phyloP scores from a whole-genome alignment of 345 rosid species.

The Anacardium occidentale region DNA sequence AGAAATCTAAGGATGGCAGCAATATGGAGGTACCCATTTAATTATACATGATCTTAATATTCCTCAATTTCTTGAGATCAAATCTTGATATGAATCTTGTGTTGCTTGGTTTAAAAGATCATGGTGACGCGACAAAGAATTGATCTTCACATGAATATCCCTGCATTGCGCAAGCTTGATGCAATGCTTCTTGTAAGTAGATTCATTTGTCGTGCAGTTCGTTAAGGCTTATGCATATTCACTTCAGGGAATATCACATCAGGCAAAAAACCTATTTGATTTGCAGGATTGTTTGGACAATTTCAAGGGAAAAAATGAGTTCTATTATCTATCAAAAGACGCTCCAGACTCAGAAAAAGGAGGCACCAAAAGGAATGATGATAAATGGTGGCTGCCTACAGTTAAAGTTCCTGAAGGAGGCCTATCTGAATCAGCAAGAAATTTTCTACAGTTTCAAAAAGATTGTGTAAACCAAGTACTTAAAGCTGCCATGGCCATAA shows the following conservation, averaged over 20 bases:
- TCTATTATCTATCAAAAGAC: constrained; percentile 59
- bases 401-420: constrained; percentile 75
- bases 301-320: constrained; percentile 71
- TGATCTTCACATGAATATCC: constrained; percentile 90
- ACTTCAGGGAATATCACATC: neutral
- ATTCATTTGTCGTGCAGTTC: neutral
- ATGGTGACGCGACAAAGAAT: constrained; percentile 78
- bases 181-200: constrained; percentile 83
- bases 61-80: neutral
- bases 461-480: constrained; percentile 88
- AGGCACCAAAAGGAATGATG: constrained; percentile 53
- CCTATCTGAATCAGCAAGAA: constrained; percentile 60
- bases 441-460: constrained; percentile 74
- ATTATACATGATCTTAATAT: neutral
- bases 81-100: neutral
- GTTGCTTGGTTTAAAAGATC: constrained; percentile 42
- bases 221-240: neutral
- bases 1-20: constrained; percentile 53
- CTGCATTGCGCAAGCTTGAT: constrained; percentile 91
- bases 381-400: constrained; percentile 92
- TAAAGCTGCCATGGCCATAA: constrained; percentile 95
- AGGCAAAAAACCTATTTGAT: neutral
- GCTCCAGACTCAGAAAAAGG: constrained; percentile 63
- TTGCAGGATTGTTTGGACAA: constrained; percentile 74
- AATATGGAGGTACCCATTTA: constrained; percentile 50